These are phyloP conservation scores for Panaeolus cyanescens DNA, from an alignment of 768 basidiomycete species.

Conservation along the genomic window DNA sequence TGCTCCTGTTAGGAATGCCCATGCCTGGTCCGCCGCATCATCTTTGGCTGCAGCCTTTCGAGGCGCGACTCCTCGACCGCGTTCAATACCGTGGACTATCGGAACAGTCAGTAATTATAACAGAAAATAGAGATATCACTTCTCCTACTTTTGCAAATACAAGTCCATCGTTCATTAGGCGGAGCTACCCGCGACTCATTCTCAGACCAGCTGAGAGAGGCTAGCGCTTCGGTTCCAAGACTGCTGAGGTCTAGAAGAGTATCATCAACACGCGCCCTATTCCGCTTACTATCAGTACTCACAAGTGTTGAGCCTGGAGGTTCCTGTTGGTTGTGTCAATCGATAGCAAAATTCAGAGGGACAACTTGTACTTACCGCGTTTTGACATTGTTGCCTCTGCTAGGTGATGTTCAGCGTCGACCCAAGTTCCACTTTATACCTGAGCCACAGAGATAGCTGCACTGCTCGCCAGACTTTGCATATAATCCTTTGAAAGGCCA, in stretches of 20 bases:
- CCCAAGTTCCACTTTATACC: not conserved
- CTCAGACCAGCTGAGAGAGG: conserved; percentile 59
- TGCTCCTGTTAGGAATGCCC: conserved; percentile 33
- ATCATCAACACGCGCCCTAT: not conserved
- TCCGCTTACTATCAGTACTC: conserved; percentile 11
- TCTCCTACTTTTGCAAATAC: conserved; percentile 56
- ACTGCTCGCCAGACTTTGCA: not conserved
- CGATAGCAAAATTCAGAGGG: not conserved
- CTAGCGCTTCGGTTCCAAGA: conserved; percentile 30
- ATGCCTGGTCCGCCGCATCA: conserved; percentile 47
- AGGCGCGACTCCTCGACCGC: conserved; percentile 49
- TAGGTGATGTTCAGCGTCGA: not conserved
- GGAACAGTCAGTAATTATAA: conserved; percentile 11
- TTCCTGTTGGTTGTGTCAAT: conserved; percentile 21
- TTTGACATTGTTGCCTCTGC: conserved; percentile 13
- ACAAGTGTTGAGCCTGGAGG: conserved; percentile 41
- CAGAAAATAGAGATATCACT: conserved; percentile 5
- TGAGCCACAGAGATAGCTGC: not conserved
- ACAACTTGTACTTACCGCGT: conserved; percentile 15
- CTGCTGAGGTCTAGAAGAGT: conserved; percentile 28
- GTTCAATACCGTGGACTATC: conserved; percentile 51
- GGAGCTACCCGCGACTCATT: conserved; percentile 45
- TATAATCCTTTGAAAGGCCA: conserved; percentile 13
- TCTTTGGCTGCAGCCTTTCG: conserved; percentile 54
- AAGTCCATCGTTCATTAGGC: conserved; percentile 56